Evolutionary conservation across 148 eudicot species (phyloP), one percentile per base, ranked within the genome.

Genomic region (Pharnaceum exiguum): DNA sequence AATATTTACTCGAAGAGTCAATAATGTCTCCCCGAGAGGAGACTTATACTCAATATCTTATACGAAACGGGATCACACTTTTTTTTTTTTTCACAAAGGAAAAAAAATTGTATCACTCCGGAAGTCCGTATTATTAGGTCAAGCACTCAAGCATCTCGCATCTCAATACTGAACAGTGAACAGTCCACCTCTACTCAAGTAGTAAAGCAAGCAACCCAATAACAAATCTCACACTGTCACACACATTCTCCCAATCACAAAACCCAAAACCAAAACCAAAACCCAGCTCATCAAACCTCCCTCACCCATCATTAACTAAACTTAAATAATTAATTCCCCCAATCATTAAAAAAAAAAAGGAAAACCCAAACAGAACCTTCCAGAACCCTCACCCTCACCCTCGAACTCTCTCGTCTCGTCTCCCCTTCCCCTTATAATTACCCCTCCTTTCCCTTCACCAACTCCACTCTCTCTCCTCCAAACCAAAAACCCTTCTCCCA

Each of bases 251-350:
- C 38, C 38, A 35, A 35, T 35, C 38, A 7, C 38, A 7, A 35
- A 7, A 7, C 38, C 38, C 38, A 35, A 35, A 7, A 35, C n/a
- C n/a, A n/a, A n/a, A n/a, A n/a, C n/a, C 63, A 45, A 51, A 59
- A 48, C 46, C 54, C 31, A 25, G 15, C 15, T 47, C 43, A 32
- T 25, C 36, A 40, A 48, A 57, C 39, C 49, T 42, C 33, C 42
- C 62, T 57, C 62, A 51, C 11, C 11, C 4, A 5, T 10, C 43
- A n/a, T 38, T 17, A 8, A 38, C 12, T 38, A 8, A 42, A 42
- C 5, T 0, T 17, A 5, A 2, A 42, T 42, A 19, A 42, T n/a
- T 5, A 15, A 5, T 9, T n/a, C 3, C 11, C 11, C 13, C 18
- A 42, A 17, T 42, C 11, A n/a, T 2, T 3, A 17, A n/a, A 7